These are phyloP conservation scores for Saccharomycopsis fermentans DNA, from an alignment of 805 yeast species.

Conservation along the genomic window DNA sequence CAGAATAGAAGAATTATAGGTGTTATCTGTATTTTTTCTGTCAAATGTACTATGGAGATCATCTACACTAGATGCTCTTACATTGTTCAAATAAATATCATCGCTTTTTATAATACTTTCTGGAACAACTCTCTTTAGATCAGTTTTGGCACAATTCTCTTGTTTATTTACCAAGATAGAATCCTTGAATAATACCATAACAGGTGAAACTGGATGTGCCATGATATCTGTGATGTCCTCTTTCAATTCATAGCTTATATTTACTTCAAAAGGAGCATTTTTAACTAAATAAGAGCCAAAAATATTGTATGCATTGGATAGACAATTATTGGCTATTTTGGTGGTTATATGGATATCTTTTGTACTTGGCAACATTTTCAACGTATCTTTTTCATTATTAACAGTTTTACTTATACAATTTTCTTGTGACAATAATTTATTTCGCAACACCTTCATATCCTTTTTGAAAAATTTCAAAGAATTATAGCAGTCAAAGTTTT, in stretches of 20 bases:
- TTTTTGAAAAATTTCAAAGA: slow-evolving; percentile 46
- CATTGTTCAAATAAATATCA: neutral
- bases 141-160: neutral
- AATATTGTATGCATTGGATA: slow-evolving; percentile 52
- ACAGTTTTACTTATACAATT: neutral
- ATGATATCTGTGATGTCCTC: slow-evolving; percentile 33
- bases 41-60: neutral
- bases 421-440: slow-evolving; percentile 13
- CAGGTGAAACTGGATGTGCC: slow-evolving; percentile 30
- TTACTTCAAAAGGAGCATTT: slow-evolving; percentile 61
- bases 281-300: slow-evolving; percentile 54
- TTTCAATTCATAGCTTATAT: slow-evolving; percentile 48
- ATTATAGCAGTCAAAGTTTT: slow-evolving; percentile 63
- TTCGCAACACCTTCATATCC: slow-evolving; percentile 34
- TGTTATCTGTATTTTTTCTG: neutral
- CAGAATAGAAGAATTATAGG: neutral
- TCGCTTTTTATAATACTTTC: neutral
- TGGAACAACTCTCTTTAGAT: neutral
- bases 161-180: neutral
- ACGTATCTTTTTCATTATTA: neutral
- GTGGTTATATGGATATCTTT: neutral
- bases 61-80: neutral
- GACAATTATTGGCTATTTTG: slow-evolving; percentile 40
- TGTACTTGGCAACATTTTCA: neutral
- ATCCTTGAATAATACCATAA: slow-evolving; percentile 17